Base-by-base conservation (phyloP, 140 eudicot species). In the Stevia rebaudiana region DNA sequence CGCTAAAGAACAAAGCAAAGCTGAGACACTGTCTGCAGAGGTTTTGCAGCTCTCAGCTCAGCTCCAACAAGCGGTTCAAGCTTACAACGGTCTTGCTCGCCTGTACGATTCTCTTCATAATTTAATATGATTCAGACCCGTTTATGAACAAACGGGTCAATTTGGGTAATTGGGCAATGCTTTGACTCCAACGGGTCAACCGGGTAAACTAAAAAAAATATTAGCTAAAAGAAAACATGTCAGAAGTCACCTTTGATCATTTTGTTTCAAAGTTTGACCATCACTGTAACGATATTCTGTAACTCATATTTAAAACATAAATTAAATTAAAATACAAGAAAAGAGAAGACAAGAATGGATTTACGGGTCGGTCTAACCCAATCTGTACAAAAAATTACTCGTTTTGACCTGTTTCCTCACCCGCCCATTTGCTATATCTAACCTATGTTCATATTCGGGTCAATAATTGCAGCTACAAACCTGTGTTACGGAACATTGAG, bases 401-500 rank as follows among this genome's bases (percentile, higher is more conserved):
- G 1, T 57, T 57, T 51, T 33, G 44, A 33, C 46, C 25, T 11
- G 18, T 59, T 35, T 31, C 16, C 18, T 15, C 4, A 15, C 41
- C 46, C 46, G 17, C 44, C 44, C 28, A 15, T 33, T 57, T 33
- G 37, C 8, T 46, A 35, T 16, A 15, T 57, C 15, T 52, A 6
- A 0, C 40, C 11, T 60, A 7, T 61, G 18, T 50, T 46, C 24
- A 31, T 50, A 11, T 3, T 8, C 40, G 12, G 16, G 37, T 47
- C 25, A 3, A 56, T 5, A 48, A 31, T 69, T 75, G 72, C 95
- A 92, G 98, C 68, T 92, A 92, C 79, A 83, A 92, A 58, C 98
- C 98, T 0, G 84, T 88, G 63, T 65, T 92, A 72, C 78, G 98
- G 61, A 85, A 92, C 80, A 88, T 92, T 21, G 98, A 92, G 94